Base-by-base conservation (phyloP, 1,139 yeast species). In the Lodderomyces jiufengensis region DNA sequence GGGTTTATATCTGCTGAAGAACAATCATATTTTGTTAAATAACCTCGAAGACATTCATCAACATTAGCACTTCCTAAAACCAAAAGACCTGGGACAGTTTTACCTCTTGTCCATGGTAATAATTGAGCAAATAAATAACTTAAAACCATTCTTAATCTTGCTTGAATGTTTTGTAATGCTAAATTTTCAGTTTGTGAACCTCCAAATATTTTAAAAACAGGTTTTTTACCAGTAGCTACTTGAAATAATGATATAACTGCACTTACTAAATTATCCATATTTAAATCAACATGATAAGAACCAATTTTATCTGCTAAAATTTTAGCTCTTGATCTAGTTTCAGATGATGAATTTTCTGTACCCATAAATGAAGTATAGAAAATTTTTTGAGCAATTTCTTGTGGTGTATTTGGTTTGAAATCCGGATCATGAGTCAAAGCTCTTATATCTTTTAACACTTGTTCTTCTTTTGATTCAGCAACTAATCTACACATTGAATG, bases 1-100 rank as follows among this genome's bases (percentile, higher is more conserved):
- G 98, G 99, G 55, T 92, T 92, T 42, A 92, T 76, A 62, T 92
- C 99, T 2, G 98, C 98, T 27, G 95, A 82, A 10, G 97, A 88
- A 57, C 97, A 88, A 59, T 92, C 99, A 58, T 92, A 92, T 57
- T 92, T 92, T 10, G 99, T 92, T 54, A 94, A 70, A 54, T 92
- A 92, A 0, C 99, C 99, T 45, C 99, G 72, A 43, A 92, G 66
- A 50, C 95, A 87, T 57, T 92, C 99, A 58, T 92, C 99, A n/a
- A 92, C 98, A 56, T 92, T 92, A 6, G 98, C 97, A 55, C 95
- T 82, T 1, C 98, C 98, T 38, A 92, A 69, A 7, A 92, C 99
- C 29, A 92, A 67, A 34, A 92, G 63, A 0, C 97, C 96, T 4
- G 88, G 88, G 11, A 80, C 73, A 33, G 74, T 69, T 24, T 71